Evolutionary conservation across 2,329 filamentous ascomycete species (phyloP), one percentile per base, ranked within the genome.

Genomic region (Beauveria pseudobassiana): DNA sequence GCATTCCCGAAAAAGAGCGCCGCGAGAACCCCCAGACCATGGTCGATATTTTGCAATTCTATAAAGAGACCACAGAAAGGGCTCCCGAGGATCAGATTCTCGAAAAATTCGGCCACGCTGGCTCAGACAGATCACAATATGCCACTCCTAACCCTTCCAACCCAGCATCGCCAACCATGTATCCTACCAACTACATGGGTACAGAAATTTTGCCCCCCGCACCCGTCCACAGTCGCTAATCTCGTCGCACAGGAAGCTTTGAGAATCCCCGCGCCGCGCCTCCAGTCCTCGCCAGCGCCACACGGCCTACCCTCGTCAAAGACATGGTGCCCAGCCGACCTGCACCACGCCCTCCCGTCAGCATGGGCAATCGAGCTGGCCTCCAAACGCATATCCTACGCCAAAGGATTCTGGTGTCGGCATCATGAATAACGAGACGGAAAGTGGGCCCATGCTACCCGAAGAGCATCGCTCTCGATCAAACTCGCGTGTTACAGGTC

Each of bases 21-120:
- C 90, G 93, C 73, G 90, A 96, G 75, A 92, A 98, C 71, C 95
- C 95, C 3, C 92, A 98, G 75, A 93, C 93, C 63, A 92, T 97
- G 77, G 88, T 96, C 71, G 90, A 98, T 74, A 95, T 99, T 69
- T 88, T 99, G 76, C 90, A 89, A 63, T 98, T 98, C 74, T 98
- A 96, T 81, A 96, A 97, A 74, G 93, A 96, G 77, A 96, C 91
- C 66, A 89, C 90, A 28, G 91, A 93, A 68, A 82, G 80, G 68
- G 86, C 85, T 63, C 85, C 87, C 64, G 91, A 97, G 72, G 91
- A 96, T 70, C 89, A 90, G 69, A 88, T 95, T 62, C 91, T 95
- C 80, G 93, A 98, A 75, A 99, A 99, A 75, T 97, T 99, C 74
- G 91, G 96, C 69, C 87, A 96, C 77, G 91, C 89, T 59, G 87